phyloP scores from a whole-genome alignment of 352 stramenopile species.

The Aphanomyces invadans region DNA sequence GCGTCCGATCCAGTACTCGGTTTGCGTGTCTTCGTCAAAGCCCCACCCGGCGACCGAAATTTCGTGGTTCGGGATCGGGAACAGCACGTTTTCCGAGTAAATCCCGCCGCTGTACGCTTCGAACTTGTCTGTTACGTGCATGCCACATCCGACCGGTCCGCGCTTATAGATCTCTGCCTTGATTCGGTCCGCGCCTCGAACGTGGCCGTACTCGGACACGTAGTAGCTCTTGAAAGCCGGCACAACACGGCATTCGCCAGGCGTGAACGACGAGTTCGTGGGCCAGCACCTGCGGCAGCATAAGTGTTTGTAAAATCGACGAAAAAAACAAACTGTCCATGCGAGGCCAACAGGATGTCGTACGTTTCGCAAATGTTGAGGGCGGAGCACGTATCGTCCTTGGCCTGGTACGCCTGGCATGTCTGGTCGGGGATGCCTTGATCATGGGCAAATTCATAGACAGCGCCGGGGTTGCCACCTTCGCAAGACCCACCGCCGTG shows the following conservation, averaged over 20 bases:
- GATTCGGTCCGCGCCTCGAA: constrained; percentile 81
- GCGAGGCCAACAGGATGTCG: constrained; percentile 21
- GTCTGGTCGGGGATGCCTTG: constrained; percentile 89
- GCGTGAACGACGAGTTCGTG: constrained; percentile 80
- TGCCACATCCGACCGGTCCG: constrained; percentile 82
- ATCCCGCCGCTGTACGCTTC: constrained; percentile 69
- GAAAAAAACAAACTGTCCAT: too few species aligned
- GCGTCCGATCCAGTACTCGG: constrained; percentile 88
- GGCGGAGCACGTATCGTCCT: constrained; percentile 67
- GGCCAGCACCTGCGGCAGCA: constrained; percentile 84
- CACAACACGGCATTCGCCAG: constrained; percentile 71
- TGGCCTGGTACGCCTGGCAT: constrained; percentile 87
- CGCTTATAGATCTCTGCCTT: constrained; percentile 90
- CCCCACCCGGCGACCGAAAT: constrained; percentile 86
- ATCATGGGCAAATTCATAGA: constrained; percentile 81
- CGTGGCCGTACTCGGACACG: constrained; percentile 83
- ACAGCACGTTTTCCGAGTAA: constrained; percentile 77
- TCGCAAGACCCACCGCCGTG: constrained; percentile 68
- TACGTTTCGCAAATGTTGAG: constrained; percentile 79
- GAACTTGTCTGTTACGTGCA: constrained; percentile 83
- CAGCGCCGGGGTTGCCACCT: constrained; percentile 67
- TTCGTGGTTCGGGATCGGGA: constrained; percentile 82
- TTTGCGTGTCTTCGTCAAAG: constrained; percentile 74
- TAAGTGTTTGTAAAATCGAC: too few species aligned
- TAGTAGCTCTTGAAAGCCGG: constrained; percentile 86